Base-by-base conservation (phyloP, 768 basidiomycete species). In the Tylopilus subfusipes region DNA sequence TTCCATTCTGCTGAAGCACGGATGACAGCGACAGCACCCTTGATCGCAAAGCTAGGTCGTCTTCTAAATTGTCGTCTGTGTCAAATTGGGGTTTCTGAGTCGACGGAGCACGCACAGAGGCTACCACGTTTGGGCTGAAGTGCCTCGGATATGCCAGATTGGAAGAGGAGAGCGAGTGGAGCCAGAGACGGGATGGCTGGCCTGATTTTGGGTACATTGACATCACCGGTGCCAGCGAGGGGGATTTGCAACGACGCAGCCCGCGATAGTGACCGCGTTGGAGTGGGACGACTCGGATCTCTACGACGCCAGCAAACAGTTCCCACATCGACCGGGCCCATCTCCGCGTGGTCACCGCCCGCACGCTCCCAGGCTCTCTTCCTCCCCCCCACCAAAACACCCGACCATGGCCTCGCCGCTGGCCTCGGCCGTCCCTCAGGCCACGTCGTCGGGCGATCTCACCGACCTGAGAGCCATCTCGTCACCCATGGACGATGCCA, bases 401-500 rank as follows among this genome's bases (percentile, higher is more conserved):
- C n/a, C 25, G 25, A 30, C 24, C 30, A 79, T 79, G 78, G 76
- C 76, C 64, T 62, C 78, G 22, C 60, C 71, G 29, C 53, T 68
- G 57, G 66, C 70, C 61, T 38, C 56, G 52, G 55, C 60, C 44
- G 39, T 72, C 7, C 55, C 70, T 12, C 73, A 74, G 67, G 77
- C 79, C 12, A 65, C 73, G 14, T 56, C 65, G 40, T 76, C 78
- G 13, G 79, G 78, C 52, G 80, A 81, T 58, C 79, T 81, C 58
- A 62, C 70, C 22, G 78, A 82, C 63, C 70, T 81, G 34, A 66
- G 79, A 54, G 66, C 70, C 33, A 49, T 68, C 38, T 67, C 73
- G 3, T 67, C 72, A 1, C 84, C 83, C 33, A 76, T 77, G 33
- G 79, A 83, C 63, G 85, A 86, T 62, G 68, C 75, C 53, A 68